phyloP scores from a whole-genome alignment of 2,329 filamentous ascomycete species.

The Diaporthe destruens region DNA sequence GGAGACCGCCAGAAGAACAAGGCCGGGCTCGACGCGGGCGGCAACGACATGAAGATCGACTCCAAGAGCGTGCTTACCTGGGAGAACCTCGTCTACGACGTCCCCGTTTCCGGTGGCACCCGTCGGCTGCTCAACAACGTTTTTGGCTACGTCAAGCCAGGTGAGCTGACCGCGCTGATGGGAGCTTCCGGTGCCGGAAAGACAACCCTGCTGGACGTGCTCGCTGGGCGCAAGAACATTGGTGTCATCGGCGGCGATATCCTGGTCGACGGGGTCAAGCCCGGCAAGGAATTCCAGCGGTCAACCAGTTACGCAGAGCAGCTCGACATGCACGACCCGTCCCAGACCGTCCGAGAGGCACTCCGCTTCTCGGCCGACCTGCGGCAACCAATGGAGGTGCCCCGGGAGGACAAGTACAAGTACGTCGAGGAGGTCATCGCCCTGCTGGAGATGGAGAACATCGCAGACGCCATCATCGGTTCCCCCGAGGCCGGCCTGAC shows the following conservation, averaged over 20 bases:
- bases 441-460: constrained; percentile 69
- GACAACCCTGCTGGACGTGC: constrained; percentile 84
- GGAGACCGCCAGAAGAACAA: constrained; percentile 65
- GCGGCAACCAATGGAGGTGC: constrained; percentile 67
- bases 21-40: constrained; percentile 55
- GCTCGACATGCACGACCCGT: constrained; percentile 72
- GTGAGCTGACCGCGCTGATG: constrained; percentile 84
- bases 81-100: constrained; percentile 85
- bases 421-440: constrained; percentile 72
- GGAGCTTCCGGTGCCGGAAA: constrained; percentile 89
- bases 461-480: constrained; percentile 71
- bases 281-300: constrained; percentile 71
- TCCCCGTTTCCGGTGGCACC: constrained; percentile 69
- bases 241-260: constrained; percentile 70
- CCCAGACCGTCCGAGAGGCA: constrained; percentile 73
- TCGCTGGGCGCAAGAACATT: constrained; percentile 72
- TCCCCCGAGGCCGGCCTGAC: constrained; percentile 77
- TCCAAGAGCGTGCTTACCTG: constrained; percentile 83
- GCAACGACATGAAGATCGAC: constrained; percentile 64
- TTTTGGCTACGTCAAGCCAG: constrained; percentile 80
- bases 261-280: constrained; percentile 67
- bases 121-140: constrained; percentile 68
- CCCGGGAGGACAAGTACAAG: constrained; percentile 66
- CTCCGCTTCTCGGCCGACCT: constrained; percentile 73
- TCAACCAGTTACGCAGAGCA: constrained; percentile 74